These are phyloP conservation scores for Knoxdaviesia proteae DNA, from an alignment of 2,329 filamentous ascomycete species.

Conservation along the genomic window DNA sequence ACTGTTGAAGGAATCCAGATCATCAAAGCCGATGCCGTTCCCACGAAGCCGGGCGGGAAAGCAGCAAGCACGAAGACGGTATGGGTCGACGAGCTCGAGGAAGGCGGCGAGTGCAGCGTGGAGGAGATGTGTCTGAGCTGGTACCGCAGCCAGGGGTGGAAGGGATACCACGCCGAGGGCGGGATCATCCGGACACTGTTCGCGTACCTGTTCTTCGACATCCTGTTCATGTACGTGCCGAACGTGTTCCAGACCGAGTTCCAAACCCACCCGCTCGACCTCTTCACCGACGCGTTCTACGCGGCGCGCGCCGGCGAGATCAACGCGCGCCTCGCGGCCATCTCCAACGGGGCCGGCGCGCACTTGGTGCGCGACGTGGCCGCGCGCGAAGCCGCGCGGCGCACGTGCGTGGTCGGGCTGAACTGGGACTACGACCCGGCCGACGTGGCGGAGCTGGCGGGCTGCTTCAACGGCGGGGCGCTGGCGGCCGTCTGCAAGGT, in stretches of 20 bases:
- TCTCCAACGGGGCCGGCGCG: constrained; percentile 61
- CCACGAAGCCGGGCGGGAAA: constrained; percentile 14
- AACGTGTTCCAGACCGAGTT: constrained; percentile 95
- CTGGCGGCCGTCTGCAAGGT: constrained; percentile 77
- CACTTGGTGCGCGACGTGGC: constrained; percentile 48
- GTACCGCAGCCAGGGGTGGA: constrained; percentile 60
- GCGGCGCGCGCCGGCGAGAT: constrained; percentile 71
- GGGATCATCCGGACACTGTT: constrained; percentile 83
- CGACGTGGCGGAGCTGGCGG: constrained; percentile 60
- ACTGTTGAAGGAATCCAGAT: constrained; percentile 60
- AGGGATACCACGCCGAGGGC: constrained; percentile 85
- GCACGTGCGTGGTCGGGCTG: constrained; percentile 76
- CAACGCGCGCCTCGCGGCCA: constrained; percentile 66
- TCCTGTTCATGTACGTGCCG: constrained; percentile 79
- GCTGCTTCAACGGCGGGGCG: constrained; percentile 60
- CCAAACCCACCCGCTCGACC: constrained; percentile 80
- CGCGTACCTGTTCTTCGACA: constrained; percentile 78
- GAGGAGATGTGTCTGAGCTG: constrained; percentile 84
- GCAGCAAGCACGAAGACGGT: constrained; percentile 48
- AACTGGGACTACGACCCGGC: constrained; percentile 72
- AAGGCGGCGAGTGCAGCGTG: constrained; percentile 38
- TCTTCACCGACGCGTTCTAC: constrained; percentile 87
- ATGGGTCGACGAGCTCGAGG: constrained; percentile 64
- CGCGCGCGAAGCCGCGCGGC: constrained; percentile 41
- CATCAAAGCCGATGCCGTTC: constrained; percentile 25